These are phyloP conservation scores for Trichoderma polysporum DNA, from an alignment of 2,329 filamentous ascomycete species.

Conservation along the genomic window DNA sequence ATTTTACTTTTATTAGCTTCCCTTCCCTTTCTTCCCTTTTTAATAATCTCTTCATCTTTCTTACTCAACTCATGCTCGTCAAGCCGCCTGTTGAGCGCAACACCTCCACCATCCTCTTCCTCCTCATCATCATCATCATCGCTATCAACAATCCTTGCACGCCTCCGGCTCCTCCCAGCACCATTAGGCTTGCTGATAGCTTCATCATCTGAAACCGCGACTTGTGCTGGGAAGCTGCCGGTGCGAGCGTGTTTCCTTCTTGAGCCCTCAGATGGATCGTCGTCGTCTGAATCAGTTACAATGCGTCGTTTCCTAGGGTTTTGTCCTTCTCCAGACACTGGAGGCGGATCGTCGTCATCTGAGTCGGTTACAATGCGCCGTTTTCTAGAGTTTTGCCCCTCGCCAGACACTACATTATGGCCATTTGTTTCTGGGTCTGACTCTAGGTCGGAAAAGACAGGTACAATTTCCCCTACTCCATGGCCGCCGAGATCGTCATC, in stretches of 20 bases:
- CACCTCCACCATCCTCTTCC: conserved; percentile 20
- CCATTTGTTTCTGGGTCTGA: conserved; percentile 21
- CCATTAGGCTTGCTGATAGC: neutral
- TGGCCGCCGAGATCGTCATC: neutral
- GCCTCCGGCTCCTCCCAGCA: neutral
- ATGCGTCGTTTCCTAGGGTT: conserved; percentile 34
- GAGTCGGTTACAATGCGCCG: conserved; percentile 35
- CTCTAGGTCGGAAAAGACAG: conserved; percentile 36
- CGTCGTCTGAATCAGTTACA: conserved; percentile 35
- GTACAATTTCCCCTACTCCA: conserved; percentile 20
- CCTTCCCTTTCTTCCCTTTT: conserved; percentile 8
- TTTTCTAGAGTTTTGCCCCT: conserved; percentile 28
- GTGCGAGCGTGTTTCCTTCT: conserved; percentile 30
- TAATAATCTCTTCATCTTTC: conserved; percentile 19
- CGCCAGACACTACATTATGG: conserved; percentile 1
- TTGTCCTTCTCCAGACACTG: too few species aligned
- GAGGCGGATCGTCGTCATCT: conserved; percentile 31
- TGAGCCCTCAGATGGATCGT: conserved; percentile 26
- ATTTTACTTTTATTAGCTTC: neutral
- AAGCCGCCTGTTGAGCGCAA: neutral
- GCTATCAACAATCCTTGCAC: neutral
- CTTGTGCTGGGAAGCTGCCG: neutral
- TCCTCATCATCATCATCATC: conserved; percentile 9
- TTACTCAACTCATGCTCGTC: neutral
- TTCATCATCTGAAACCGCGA: conserved; percentile 28